Evolutionary conservation across 2,329 filamentous ascomycete species (phyloP).

Genomic region (Trichoderma sp.): DNA sequence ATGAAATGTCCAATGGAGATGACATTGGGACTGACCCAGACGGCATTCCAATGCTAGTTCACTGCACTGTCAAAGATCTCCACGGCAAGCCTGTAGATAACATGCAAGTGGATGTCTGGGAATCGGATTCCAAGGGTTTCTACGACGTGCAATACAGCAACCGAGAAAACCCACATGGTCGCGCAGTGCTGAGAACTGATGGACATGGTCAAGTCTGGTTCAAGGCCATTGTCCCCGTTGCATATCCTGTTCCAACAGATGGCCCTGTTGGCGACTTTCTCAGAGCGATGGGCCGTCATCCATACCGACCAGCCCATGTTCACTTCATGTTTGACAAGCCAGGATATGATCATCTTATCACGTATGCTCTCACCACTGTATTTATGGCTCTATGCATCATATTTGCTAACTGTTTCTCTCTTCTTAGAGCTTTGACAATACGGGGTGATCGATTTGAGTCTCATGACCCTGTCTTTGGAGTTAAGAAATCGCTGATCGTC

Average conservation of each 20-base stretch:
- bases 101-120: conserved; percentile 77
- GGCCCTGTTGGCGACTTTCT: conserved; percentile 79
- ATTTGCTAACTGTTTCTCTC: too few species aligned
- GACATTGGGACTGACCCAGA: conserved; percentile 56
- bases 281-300: conserved; percentile 67
- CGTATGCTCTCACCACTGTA: too few species aligned
- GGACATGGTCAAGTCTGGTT: conserved; percentile 65
- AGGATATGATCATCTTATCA: conserved; percentile 53
- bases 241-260: conserved; percentile 83
- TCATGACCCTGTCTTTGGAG: too few species aligned
- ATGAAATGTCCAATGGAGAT: conserved; percentile 54
- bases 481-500: too few species aligned
- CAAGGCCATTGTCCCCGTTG: conserved; percentile 79
- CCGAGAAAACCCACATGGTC: conserved; percentile 41
- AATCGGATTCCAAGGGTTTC: conserved; percentile 74
- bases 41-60: background rate
- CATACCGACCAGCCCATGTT: conserved; percentile 76
- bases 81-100: conserved; percentile 60
- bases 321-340: conserved; percentile 88
- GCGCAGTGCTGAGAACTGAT: conserved; percentile 37
- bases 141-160: conserved; percentile 76
- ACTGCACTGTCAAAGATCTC: conserved; percentile 65
- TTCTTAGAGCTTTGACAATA: too few species aligned
- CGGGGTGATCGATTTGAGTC: too few species aligned
- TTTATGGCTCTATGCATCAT: too few species aligned